A percentile compares a stretch with the other conserved stretches of the same genome.
These are phyloP conservation scores for Lumnitzera racemosa DNA, from an alignment of 345 rosid genomes.

Conservation along the genomic window DNA sequence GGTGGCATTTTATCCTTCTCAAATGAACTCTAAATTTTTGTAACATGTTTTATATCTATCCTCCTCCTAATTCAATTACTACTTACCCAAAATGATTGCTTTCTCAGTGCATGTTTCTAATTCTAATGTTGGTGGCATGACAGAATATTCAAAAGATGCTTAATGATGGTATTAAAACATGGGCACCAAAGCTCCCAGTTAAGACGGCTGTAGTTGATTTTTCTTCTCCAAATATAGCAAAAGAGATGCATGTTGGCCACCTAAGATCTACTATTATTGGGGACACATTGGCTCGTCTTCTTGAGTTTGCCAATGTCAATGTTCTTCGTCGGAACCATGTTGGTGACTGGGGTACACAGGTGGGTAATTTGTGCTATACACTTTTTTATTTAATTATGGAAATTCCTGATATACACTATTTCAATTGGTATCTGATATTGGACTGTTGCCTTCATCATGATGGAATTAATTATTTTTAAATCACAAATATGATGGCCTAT, in stretches of 20 bases:
- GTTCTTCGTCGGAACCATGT: conserved; percentile 97
- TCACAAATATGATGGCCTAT: too few relatives aligned
- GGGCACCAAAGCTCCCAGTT: conserved; percentile 64
- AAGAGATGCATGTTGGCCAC: conserved; percentile 99
- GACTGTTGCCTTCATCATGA: too few relatives aligned
- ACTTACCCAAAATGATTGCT: not conserved
- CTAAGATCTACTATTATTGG: conserved; percentile 95
- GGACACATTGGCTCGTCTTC: conserved; percentile 89
- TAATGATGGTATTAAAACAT: conserved; percentile 63
- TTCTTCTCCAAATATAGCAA: conserved; percentile 98
- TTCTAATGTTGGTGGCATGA: conserved; percentile 9
- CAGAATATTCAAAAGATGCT: conserved; percentile 89
- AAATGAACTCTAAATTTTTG: not conserved
- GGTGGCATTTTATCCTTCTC: conserved; percentile 31
- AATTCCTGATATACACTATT: too few relatives aligned
- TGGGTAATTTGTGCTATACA: conserved; percentile 11
- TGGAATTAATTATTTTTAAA: too few relatives aligned
- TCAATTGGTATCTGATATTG: too few relatives aligned
- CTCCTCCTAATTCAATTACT: not conserved
- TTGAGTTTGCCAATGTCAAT: conserved; percentile 80
- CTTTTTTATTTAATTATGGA: not conserved
- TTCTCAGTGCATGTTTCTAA: not conserved
- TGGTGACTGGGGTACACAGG: conserved; percentile 99
- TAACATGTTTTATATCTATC: not conserved
- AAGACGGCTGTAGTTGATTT: conserved; percentile 91